Base-by-base conservation (phyloP, 495 filamentous ascomycete genomes). In the Penicillium pulvis region DNA sequence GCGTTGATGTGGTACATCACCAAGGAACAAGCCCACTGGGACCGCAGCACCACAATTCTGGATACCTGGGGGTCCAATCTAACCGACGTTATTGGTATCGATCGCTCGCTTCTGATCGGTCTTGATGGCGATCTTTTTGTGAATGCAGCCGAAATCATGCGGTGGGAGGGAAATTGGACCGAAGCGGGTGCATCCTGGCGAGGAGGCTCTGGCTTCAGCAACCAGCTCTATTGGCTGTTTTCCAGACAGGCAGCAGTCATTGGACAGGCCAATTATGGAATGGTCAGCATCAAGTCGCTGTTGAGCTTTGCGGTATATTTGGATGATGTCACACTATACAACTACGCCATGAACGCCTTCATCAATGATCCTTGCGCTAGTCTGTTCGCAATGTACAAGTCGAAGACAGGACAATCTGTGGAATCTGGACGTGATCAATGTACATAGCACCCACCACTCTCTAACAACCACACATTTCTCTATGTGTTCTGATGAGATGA, bases 101-200 rank as follows among this genome's bases (percentile, higher is more conserved):
- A 35, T 8, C 8, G 33, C 9, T 35, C 68, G 2, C 67, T 77
- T 9, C 39, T 73, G 19, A 57, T 74, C 7, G 73, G 64, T 1
- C 51, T 74, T 2, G 71, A 75, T 19, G 74, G 72, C 10, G 60
- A 69, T 30, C 42, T 70, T 20, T 69, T 78, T 47, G 68, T 62
- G 16, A 74, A 74, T 46, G 73, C 75, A 3, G 72, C 70, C 1
- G 72, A 74, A 57, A 75, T 77, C 6, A 73, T 77, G 68, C 64
- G 70, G 9, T 74, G 71, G 68, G 71, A 75, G 56, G 70, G 69
- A 5, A 59, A 64, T 24, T 75, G 75, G 73, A 60, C 62, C 5
- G 75, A 78, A 46, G 33, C 64, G 4, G 72, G 72, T 6, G 63
- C 67, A 4, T 62, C 60, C 17, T 67, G 64, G 61, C 58, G 63